Conservation (phyloP, 83 land plant species). For the Picea engelmannii region DNA sequence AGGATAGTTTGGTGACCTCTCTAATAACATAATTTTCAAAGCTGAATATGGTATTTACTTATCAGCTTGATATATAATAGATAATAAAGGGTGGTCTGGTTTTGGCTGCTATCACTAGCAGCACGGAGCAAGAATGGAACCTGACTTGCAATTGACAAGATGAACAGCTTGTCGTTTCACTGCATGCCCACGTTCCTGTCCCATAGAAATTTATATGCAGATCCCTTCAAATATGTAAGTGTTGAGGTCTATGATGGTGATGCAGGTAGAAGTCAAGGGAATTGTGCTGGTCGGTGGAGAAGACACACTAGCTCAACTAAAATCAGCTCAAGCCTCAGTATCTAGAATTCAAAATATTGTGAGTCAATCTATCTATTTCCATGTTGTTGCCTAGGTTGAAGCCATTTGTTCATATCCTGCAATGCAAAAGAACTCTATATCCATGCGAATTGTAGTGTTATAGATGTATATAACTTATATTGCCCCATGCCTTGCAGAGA, state of each 20-base stretch:
- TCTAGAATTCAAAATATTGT: constrained; percentile 31
- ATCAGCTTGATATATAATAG: neutral
- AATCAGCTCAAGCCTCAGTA: constrained; percentile 28
- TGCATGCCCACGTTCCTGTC: neutral
- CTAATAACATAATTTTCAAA: neutral
- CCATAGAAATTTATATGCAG: neutral
- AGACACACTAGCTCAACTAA: constrained; percentile 27
- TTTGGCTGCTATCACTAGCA: neutral
- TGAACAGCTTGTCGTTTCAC: neutral
- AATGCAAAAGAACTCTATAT: neutral
- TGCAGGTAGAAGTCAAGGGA: constrained; percentile 41
- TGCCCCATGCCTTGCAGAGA: neutral
- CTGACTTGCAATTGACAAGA: neutral
- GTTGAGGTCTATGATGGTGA: neutral
- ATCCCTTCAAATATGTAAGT: neutral
- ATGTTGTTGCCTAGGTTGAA: neutral
- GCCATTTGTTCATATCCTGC: neutral
- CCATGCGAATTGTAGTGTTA: neutral
- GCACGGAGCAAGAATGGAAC: neutral
- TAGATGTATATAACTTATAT: neutral
- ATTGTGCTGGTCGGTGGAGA: constrained; percentile 34
- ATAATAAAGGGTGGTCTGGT: neutral
- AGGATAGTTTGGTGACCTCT: constrained; percentile 3
- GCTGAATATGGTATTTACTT: neutral
- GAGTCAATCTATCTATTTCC: neutral